Evolutionary conservation across 208 protist genomes (phyloP).

Genomic region (Wallacemonas collosoma): DNA sequence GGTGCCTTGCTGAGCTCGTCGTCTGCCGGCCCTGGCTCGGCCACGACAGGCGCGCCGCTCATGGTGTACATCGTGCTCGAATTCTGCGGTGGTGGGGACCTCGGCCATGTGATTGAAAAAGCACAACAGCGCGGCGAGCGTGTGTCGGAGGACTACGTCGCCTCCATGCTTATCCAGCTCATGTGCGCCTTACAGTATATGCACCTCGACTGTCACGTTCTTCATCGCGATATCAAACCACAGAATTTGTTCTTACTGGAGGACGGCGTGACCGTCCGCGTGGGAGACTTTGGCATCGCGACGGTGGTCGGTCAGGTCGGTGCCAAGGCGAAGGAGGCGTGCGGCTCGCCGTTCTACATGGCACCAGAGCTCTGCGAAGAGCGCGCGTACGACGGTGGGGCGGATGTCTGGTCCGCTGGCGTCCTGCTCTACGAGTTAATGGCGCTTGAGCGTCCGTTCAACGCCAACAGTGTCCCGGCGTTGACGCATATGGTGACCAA

Average conservation of each 20-base stretch:
- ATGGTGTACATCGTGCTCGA: conserved; percentile 86
- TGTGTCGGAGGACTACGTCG: conserved; percentile 48
- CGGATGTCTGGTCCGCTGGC: conserved; percentile 96
- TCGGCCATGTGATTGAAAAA: conserved; percentile 47
- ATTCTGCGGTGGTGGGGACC: conserved; percentile 75
- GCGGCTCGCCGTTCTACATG: conserved; percentile 91
- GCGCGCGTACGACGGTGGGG: conserved; percentile 87
- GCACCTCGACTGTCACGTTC: conserved; percentile 62
- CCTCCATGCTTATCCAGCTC: conserved; percentile 71
- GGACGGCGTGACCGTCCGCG: conserved; percentile 52
- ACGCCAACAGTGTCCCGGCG: conserved; percentile 27
- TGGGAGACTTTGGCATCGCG: conserved; percentile 89
- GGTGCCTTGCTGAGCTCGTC: conserved; percentile 4
- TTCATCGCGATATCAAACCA: conserved; percentile 90
- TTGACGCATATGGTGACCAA: conserved; percentile 32
- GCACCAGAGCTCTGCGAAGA: conserved; percentile 93
- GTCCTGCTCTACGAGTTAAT: conserved; percentile 95
- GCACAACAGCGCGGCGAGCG: conserved; percentile 12
- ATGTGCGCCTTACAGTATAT: conserved; percentile 66
- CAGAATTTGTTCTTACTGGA: conserved; percentile 85
- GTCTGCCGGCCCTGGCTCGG: neutral
- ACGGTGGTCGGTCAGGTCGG: conserved; percentile 49
- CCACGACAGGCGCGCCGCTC: conserved; percentile 33
- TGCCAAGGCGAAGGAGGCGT: conserved; percentile 57
- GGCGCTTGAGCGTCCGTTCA: conserved; percentile 59